Evolutionary conservation across 257 asterid genomes (phyloP), one percentile per base, ranked within the genome.

Genomic region (Craterostigma plantagineum): DNA sequence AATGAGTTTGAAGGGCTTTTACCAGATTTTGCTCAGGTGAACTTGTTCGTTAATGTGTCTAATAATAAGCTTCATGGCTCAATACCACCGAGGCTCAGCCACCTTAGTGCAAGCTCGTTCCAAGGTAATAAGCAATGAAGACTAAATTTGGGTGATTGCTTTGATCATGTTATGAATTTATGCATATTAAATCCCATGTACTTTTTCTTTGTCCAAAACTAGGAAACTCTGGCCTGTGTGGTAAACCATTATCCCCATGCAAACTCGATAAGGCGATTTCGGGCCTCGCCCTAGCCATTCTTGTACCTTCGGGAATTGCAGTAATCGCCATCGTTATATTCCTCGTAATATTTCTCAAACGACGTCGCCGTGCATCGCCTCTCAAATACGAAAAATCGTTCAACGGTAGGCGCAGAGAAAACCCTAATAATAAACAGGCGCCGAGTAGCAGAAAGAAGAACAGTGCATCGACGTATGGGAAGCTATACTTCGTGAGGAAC

Each of bases 171-270:
- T 23, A 2, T 23, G 6, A 23, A 23, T 23, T 6, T 23, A 23
- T 23, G 30, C 30, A 2, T 23, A 2, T 23, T 23, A 2, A 2
- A 2, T 36, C 8, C 8, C 8, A 1, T 36, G 14, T 36, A 6
- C 3, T 12, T 36, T 10, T 30, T 23, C 30, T 23, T 6, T 23
- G 6, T 23, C 6, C 30, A 23, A 23, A 23, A 23, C 23, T 73
- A 79, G 95, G 93, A 40, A 76, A 79, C 43, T 11, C 9, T 16
- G 46, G 48, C 14, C 63, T 83, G 0, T 79, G 95, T 49, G 81
- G 81, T 4, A 51, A 45, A 63, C 93, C 93, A 7, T 38, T 74
- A 46, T 1, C 54, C 15, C 46, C 69, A 18, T 82, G 95, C 77
- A 61, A 56, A 38, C 56, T 55, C 16, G 63, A 63, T 60, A 56